Percentiles rank a stretch among this genome's conserved stretches.
Evolutionary conservation across 345 rosid genomes (phyloP).

Genomic region (Atalantia buxifolia): DNA sequence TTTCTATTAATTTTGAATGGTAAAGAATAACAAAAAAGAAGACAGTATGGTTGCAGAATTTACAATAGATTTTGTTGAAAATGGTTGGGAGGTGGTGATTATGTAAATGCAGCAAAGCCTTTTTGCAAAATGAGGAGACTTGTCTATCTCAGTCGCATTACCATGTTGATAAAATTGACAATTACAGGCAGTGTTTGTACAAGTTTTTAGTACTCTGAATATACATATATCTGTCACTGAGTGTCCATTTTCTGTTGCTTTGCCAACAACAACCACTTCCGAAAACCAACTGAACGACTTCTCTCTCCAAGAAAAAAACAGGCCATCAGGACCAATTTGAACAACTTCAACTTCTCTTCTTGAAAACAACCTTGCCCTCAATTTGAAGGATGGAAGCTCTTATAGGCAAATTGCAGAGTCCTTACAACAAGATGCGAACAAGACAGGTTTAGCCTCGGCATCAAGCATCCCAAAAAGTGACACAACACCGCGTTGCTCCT

Average conservation of each 20-base stretch:
- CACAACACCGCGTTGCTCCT: constrained; percentile 7
- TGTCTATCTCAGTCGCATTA: not conserved
- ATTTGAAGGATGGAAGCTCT: not conserved
- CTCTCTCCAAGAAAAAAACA: not conserved
- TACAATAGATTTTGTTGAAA: too few species aligned
- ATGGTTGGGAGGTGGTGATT: too few species aligned
- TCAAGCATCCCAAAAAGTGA: constrained; percentile 11
- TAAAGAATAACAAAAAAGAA: too few species aligned
- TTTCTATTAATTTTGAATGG: too few species aligned
- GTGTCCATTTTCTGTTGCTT: not conserved
- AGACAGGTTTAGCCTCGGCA: not conserved
- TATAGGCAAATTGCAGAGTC: not conserved
- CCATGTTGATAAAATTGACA: not conserved
- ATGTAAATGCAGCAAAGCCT: too few species aligned
- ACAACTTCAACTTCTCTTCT: not conserved
- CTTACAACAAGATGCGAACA: not conserved
- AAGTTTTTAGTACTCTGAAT: not conserved
- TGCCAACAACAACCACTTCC: not conserved
- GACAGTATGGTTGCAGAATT: too few species aligned
- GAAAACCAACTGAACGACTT: not conserved
- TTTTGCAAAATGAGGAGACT: not conserved
- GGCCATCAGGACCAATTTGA: not conserved
- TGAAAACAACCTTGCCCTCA: not conserved
- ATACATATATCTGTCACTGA: not conserved
- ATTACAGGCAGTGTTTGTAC: not conserved